Base-by-base conservation (phyloP, 192 early-diverging fungal species). In the Coemansia sp. region DNA sequence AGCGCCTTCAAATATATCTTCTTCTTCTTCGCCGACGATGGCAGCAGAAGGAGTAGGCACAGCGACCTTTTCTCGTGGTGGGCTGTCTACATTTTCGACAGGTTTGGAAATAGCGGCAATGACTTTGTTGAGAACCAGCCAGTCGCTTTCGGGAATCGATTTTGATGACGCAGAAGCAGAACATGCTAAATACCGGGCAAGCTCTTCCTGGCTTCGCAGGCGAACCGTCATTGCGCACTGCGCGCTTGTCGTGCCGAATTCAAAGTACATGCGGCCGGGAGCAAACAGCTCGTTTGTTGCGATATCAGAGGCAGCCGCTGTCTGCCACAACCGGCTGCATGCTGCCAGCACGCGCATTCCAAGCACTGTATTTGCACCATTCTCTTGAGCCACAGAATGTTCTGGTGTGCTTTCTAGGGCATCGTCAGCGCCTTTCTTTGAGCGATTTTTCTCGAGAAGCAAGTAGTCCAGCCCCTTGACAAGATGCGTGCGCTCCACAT, bases 381-480 rank as follows among this genome's bases (percentile, higher is more conserved):
- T 36, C 22, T 6, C 15, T 31, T 20, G 38, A 17, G 54, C 38
- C 5, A 67, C 48, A 29, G 78, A 42, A 13, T 56, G 41, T 19
- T 75, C 72, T 13, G 72, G 58, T 37, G 82, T 78, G 14, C 50
- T 50, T 29, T 88, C 80, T 15, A 85, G 65, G 14, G 68, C 57
- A 23, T 73, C 20, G n/a, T n/a, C n/a, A n/a, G 82, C 75, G 3
- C 62, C 72, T 8, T 77, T 50, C 25, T 82, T 80, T 5, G 71
- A 76, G 20, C 89, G 79, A 6, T 89, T 81, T 70, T 90, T 90
- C 47, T 87, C 72, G 17, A 97, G 79, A 6, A 97, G 81, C 11
- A 90, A 83, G 81, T 79, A 95, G 72, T 97, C 95, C 3, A 97
- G 78, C 27, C 95, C 95, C 55, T 94, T 97, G 20, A 97, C 95